A percentile compares a stretch with the other conserved stretches of the same genome.
phyloP scores from a whole-genome alignment of 176 grass and related monocot genomes.

The bread wheat (Triticum aestivum) region IWGSC_CS_RefSeq_v2.1 NC_057806.1:538270497-538270996 shows the following conservation, averaged over 20 bases:
- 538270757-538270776: neutral
- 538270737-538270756: neutral
- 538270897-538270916: neutral
- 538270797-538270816: neutral
- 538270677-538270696: neutral
- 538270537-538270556: neutral
- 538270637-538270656: no score
- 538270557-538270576: neutral
- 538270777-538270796: neutral
- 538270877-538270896: neutral
- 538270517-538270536: neutral
- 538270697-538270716: neutral
- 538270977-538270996: neutral
- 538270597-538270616: neutral
- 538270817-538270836: neutral
- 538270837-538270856: neutral
- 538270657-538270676: neutral
- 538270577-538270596: conserved; percentile 8
- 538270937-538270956: neutral
- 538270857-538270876: neutral
- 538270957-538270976: neutral
- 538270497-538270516: neutral
- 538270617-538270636: neutral
- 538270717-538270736: neutral
- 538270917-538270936: neutral